Conservation (phyloP, 2,329 filamentous ascomycete species). For the Monascus ruber region DNA sequence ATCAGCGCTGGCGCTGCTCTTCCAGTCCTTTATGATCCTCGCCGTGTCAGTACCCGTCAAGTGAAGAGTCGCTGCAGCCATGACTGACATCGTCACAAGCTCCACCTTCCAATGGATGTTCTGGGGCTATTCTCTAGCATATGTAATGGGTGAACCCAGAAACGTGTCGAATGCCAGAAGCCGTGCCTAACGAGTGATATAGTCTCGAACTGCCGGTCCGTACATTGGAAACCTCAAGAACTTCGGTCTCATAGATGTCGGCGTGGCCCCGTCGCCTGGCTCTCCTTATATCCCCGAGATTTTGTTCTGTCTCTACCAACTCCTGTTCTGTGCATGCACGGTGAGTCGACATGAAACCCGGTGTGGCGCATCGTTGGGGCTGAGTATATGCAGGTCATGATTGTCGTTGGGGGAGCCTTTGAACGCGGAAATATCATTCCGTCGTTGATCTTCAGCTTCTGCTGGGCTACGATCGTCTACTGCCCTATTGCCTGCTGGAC, state of each 20-base stretch:
- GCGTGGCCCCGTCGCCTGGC: conserved; percentile 49
- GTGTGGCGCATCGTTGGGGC: too few relatives aligned
- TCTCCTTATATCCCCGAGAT: conserved; percentile 50
- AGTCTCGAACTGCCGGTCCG: conserved; percentile 22
- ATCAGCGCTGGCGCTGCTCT: conserved; percentile 50
- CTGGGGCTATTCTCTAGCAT: conserved; percentile 54
- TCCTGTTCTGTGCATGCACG: conserved; percentile 46
- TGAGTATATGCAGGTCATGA: conserved; percentile 41
- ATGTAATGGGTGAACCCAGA: conserved; percentile 41
- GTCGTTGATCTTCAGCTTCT: conserved; percentile 58
- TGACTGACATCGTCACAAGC: conserved; percentile 2
- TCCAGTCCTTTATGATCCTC: conserved; percentile 50
- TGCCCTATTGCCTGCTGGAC: conserved; percentile 67
- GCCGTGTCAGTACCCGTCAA: conserved; percentile 33
- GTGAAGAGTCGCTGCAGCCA: neutral
- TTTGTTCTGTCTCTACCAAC: conserved; percentile 55
- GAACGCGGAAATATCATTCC: conserved; percentile 53
- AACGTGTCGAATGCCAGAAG: too few relatives aligned
- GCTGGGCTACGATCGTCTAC: conserved; percentile 62
- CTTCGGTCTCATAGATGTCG: conserved; percentile 51
- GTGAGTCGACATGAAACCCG: conserved; percentile 8
- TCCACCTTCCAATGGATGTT: conserved; percentile 47
- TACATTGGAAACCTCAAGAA: conserved; percentile 54
- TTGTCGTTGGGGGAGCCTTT: conserved; percentile 54
- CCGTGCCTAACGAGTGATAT: too few relatives aligned